Evolutionary conservation across 2,329 filamentous ascomycete species (phyloP).

Genomic region (Cladosporium sp.): DNA sequence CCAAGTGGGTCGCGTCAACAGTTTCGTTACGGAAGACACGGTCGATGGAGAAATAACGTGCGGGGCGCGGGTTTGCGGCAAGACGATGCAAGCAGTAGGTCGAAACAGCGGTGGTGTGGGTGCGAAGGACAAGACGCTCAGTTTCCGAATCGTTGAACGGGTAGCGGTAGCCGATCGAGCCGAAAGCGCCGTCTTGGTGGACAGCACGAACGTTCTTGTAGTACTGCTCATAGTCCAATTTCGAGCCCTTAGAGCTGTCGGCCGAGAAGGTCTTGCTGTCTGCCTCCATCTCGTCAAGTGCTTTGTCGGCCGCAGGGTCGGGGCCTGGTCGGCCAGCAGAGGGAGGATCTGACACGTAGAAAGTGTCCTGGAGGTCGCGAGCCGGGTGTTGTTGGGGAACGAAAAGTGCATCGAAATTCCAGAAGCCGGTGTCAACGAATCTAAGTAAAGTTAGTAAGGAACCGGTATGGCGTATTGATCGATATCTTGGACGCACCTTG

Average conservation of each 20-base stretch:
- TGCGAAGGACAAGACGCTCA: conserved; percentile 79
- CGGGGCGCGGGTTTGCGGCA: conserved; percentile 73
- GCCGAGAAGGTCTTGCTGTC: conserved; percentile 48
- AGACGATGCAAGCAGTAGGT: conserved; percentile 88
- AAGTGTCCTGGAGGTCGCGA: conserved; percentile 94
- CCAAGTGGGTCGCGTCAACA: conserved; percentile 92
- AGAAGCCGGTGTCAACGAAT: conserved; percentile 95
- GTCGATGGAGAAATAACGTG: conserved; percentile 98
- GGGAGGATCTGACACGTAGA: conserved; percentile 90
- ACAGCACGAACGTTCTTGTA: conserved; percentile 82
- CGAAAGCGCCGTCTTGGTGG: conserved; percentile 86
- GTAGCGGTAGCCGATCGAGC: conserved; percentile 93
- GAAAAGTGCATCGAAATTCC: conserved; percentile 97
- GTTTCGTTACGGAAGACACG: conserved; percentile 97
- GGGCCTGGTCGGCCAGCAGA: conserved; percentile 61
- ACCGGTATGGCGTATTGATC: no score
- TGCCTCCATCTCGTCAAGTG: conserved; percentile 44
- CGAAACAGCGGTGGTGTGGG: conserved; percentile 90
- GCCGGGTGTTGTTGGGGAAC: conserved; percentile 97
- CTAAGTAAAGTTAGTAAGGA: conserved; percentile 26
- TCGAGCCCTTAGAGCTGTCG: conserved; percentile 25
- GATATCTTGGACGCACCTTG: conserved; percentile 45
- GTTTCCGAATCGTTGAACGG: conserved; percentile 87
- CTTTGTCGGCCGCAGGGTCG: conserved; percentile 45
- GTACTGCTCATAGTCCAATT: conserved; percentile 71